Conservation (phyloP, 2,329 filamentous ascomycete species). For the Aspergillus unguis region DNA sequence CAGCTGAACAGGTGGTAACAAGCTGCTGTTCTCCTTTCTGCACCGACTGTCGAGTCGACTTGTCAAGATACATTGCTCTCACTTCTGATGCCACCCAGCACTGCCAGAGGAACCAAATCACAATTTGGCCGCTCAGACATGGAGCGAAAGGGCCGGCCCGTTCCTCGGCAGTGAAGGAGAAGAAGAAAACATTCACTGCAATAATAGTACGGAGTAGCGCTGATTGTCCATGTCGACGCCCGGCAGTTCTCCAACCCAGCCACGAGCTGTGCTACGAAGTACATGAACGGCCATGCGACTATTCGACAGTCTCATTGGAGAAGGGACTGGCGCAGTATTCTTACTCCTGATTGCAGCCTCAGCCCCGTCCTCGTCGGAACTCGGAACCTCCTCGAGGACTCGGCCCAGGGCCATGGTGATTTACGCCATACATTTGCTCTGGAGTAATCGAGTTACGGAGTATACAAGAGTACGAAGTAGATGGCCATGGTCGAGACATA, state of each 20-base stretch:
- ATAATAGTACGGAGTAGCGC: background rate
- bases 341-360: background rate
- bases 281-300: background rate
- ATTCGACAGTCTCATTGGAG: background rate
- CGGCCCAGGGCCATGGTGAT: no score
- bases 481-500: background rate
- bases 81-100: background rate
- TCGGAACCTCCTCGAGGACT: no score
- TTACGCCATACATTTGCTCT: no score
- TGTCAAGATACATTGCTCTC: no score
- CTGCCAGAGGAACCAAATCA: background rate
- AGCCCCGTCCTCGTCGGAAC: background rate
- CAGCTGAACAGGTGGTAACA: no score
- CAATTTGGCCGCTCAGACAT: constrained; percentile 4
- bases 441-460: no score
- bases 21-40: no score
- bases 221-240: background rate
- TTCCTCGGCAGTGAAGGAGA: constrained; percentile 8
- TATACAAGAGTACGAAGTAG: no score
- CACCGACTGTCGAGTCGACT: no score
- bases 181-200: background rate
- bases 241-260: background rate
- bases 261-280: background rate
- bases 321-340: background rate
- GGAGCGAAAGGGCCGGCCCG: constrained; percentile 9